Evolutionary conservation across 495 filamentous ascomycete species (phyloP).

Genomic region (Penicillium malachiteum): DNA sequence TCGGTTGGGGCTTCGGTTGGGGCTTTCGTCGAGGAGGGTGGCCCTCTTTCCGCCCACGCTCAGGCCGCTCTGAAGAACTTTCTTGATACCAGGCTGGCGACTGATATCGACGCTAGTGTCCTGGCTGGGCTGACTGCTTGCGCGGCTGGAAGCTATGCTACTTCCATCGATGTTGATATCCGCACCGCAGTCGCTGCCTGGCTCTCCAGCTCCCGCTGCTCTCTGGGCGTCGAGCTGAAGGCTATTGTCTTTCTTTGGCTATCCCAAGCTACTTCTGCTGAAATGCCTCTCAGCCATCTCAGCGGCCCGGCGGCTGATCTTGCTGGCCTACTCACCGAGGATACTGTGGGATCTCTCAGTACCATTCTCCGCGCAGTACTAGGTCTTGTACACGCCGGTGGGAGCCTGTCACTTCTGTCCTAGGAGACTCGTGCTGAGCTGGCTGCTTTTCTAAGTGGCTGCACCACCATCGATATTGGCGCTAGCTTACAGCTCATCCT

Average conservation of each 20-base stretch:
- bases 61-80: conserved; percentile 36
- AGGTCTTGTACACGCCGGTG: conserved; percentile 33
- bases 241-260: conserved; percentile 43
- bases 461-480: conserved; percentile 24
- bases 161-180: conserved; percentile 26
- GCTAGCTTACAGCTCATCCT: conserved; percentile 39
- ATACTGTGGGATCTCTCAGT: conserved; percentile 28
- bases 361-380: conserved; percentile 36
- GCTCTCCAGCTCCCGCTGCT: conserved; percentile 38
- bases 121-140: conserved; percentile 30
- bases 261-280: conserved; percentile 31
- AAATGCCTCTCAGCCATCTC: conserved; percentile 29
- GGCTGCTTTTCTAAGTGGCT: conserved; percentile 41
- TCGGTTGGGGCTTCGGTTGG: conserved; percentile 39
- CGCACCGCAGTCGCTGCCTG: conserved; percentile 39
- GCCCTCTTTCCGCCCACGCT: conserved; percentile 30
- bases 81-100: conserved; percentile 32
- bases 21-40: conserved; percentile 30
- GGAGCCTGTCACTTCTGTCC: conserved; percentile 36
- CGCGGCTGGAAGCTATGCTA: conserved; percentile 33
- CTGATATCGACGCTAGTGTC: conserved; percentile 33
- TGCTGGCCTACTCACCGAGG: conserved; percentile 29
- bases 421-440: conserved; percentile 39
- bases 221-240: conserved; percentile 44
- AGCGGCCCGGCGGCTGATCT: conserved; percentile 30